phyloP scores from a whole-genome alignment of 768 basidiomycete genomes.

The Cystofilobasidium ferigula region DNA sequence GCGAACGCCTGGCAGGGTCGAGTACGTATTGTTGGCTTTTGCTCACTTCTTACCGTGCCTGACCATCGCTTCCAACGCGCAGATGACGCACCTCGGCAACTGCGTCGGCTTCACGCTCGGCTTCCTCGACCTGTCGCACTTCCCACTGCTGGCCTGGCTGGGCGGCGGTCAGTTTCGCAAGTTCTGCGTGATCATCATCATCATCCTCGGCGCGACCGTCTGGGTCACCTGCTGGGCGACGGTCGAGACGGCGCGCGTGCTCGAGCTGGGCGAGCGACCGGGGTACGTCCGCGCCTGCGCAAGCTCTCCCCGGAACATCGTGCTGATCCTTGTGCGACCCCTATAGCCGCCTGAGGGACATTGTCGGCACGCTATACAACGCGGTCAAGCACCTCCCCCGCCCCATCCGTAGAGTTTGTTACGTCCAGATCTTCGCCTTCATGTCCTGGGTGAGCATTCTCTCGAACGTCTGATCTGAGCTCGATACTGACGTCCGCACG shows the following conservation, averaged over 20 bases:
- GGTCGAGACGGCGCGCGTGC: constrained; percentile 50
- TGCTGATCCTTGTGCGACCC: not conserved
- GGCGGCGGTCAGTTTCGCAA: constrained; percentile 93
- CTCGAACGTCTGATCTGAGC: not conserved
- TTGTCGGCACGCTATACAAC: constrained; percentile 64
- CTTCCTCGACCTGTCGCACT: constrained; percentile 70
- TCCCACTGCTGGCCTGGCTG: constrained; percentile 65
- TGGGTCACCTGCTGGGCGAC: constrained; percentile 79
- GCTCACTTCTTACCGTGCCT: not conserved
- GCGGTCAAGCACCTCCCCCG: constrained; percentile 66
- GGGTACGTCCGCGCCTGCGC: not conserved
- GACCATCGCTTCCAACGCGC: constrained; percentile 60
- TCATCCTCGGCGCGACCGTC: constrained; percentile 68
- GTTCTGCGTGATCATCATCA: constrained; percentile 75
- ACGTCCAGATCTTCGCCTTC: constrained; percentile 87
- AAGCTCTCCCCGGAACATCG: not conserved
- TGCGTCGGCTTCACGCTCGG: constrained; percentile 78
- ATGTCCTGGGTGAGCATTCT: constrained; percentile 62
- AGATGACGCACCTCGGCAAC: constrained; percentile 94
- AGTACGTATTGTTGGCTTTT: not conserved
- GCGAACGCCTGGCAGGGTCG: constrained; percentile 57
- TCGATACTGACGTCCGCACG: constrained; percentile 1
- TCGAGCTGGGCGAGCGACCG: constrained; percentile 32
- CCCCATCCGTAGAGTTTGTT: constrained; percentile 77
- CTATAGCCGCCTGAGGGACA: constrained; percentile 41